phyloP scores from a whole-genome alignment of 2,329 filamentous ascomycete species.

The Didymella pomorum region DNA sequence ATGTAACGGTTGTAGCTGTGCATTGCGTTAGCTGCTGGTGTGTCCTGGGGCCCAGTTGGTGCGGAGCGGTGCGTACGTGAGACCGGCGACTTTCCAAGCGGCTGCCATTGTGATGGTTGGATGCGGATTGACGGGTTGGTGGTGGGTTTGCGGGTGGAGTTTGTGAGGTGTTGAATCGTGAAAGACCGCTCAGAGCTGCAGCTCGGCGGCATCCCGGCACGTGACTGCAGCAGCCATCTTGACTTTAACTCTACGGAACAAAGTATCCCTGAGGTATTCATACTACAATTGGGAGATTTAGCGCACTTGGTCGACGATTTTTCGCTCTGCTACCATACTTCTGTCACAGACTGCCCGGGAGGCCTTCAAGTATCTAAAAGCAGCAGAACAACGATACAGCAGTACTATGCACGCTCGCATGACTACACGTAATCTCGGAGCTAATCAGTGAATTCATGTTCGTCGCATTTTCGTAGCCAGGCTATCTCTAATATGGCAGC shows the following conservation, averaged over 20 bases:
- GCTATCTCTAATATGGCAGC: slow-evolving; percentile 9
- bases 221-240: background rate
- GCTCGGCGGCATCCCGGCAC: slow-evolving; percentile 33
- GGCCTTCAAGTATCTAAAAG: background rate
- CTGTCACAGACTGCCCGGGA: background rate
- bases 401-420: background rate
- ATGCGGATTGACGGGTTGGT: slow-evolving; percentile 35
- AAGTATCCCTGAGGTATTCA: background rate
- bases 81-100: slow-evolving; percentile 97
- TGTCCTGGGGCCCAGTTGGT: slow-evolving; percentile 23
- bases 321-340: background rate
- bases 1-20: slow-evolving; percentile 99
- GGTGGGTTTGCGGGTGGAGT: slow-evolving; percentile 35
- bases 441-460: slow-evolving; percentile 19
- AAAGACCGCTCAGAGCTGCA: slow-evolving; percentile 36
- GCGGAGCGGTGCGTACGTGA: slow-evolving; percentile 74
- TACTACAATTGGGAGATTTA: no score
- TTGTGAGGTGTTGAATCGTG: slow-evolving; percentile 39
- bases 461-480: slow-evolving; percentile 36
- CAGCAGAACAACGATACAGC: background rate
- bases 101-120: slow-evolving; percentile 80
- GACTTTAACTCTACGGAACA: background rate
- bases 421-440: background rate
- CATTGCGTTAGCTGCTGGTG: slow-evolving; percentile 36
- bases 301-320: background rate